phyloP scores from a whole-genome alignment of 345 rosid species.

The Linum tenue region DNA sequence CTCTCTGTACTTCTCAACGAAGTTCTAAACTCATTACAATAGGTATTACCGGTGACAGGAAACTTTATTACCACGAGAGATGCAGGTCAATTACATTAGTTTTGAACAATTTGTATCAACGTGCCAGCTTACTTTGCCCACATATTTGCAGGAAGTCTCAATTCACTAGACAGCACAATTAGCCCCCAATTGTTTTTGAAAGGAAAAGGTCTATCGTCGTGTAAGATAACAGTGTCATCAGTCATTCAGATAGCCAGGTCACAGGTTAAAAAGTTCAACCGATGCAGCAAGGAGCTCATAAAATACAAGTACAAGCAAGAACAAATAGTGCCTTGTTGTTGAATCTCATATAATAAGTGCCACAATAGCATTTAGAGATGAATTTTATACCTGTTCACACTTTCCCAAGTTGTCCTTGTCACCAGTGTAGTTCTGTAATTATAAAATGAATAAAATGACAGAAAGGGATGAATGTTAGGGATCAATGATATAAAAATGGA shows the following conservation, averaged over 20 bases:
- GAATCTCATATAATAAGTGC: background rate
- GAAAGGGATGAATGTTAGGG: background rate
- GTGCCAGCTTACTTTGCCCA: background rate
- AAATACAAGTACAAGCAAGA: conserved; percentile 1
- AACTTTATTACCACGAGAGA: background rate
- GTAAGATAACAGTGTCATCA: background rate
- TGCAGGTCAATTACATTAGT: background rate
- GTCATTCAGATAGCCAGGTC: background rate
- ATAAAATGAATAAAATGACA: conserved; percentile 3
- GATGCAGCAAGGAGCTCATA: conserved; percentile 3
- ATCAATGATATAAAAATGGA: conserved; percentile 2
- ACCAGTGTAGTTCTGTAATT: conserved; percentile 58
- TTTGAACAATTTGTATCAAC: background rate
- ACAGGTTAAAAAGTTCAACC: conserved; percentile 1
- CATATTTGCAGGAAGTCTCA: background rate
- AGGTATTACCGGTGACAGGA: background rate
- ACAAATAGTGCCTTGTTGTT: conserved; percentile 2
- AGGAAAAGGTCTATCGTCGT: background rate
- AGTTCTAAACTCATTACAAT: too few relatives aligned
- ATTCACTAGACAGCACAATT: background rate
- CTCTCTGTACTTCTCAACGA: too few relatives aligned
- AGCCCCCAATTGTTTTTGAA: background rate
- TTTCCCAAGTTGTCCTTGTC: conserved; percentile 77
- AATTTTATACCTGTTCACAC: conserved; percentile 81
- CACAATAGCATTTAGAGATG: conserved; percentile 1